Base-by-base conservation (phyloP, 2,329 filamentous ascomycete species). In the Neocucurbitaria cava region DNA sequence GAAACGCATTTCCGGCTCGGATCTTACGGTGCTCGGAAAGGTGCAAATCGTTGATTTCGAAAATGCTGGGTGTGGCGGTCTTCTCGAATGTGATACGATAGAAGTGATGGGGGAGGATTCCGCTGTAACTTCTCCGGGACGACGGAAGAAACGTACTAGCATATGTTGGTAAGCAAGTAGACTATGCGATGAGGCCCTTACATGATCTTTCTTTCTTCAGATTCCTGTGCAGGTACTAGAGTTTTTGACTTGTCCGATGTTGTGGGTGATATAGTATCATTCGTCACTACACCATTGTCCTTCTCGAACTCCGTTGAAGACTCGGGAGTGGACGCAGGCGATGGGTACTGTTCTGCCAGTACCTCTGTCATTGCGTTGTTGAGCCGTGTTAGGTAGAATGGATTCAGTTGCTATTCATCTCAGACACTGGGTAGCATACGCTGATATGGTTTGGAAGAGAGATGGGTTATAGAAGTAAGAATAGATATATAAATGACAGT, bases 61-160 rank as follows among this genome's bases (percentile, higher is more conserved):
- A 61, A 1, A 31, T 13, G 20, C 59, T 56, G 23, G 65, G 36
- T 1, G 64, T 67, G 1, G 44, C 48, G 2, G 60, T 62, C 0
- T 28, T 49, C 13, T 68, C 62, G 30, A 58, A 60, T 13, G 53
- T 55, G 1, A 23, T n/a, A 1, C 36, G 17, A 60, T 54, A 21
- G 42, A 66, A 11, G 66, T 47, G 1, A 8, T 4, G 0, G 8
- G 65, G 64, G n/a, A 56, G 42, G 1, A 21, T n/a, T 4, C 13
- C 13, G 30, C 8, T 11, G 11, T 6, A 31, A 11, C 3, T 7
- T 23, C 38, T 28, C n/a, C n/a, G n/a, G n/a, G n/a, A n/a, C n/a
- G n/a, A n/a, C n/a, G n/a, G n/a, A n/a, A n/a, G n/a, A n/a, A n/a
- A n/a, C n/a, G n/a, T n/a, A n/a, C n/a, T n/a, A n/a, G n/a, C n/a